phyloP scores from a whole-genome alignment of 2,329 filamentous ascomycete genomes.

The Beauveria asiatica region DNA sequence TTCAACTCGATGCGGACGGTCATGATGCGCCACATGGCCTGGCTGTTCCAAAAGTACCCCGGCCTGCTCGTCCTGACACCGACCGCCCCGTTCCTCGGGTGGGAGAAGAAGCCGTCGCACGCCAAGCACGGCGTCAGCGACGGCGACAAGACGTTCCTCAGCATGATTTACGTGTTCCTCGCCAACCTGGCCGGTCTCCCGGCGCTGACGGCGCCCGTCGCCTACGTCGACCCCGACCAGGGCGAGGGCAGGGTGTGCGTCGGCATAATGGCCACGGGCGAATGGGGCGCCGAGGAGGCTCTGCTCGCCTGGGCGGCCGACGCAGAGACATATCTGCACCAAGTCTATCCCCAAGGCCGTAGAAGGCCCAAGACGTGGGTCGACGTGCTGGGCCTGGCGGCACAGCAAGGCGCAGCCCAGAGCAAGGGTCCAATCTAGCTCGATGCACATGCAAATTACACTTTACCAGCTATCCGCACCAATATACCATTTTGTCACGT shows the following conservation, averaged over 20 bases:
- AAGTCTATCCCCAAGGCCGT: slow-evolving; percentile 38
- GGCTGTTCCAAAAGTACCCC: slow-evolving; percentile 61
- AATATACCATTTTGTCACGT: not conserved
- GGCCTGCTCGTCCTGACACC: slow-evolving; percentile 73
- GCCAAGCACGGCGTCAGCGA: slow-evolving; percentile 66
- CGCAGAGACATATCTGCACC: slow-evolving; percentile 46
- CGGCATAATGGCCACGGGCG: slow-evolving; percentile 54
- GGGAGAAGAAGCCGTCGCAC: slow-evolving; percentile 53
- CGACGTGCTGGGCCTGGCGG: slow-evolving; percentile 37
- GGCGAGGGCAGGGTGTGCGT: slow-evolving; percentile 53
- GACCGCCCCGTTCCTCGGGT: slow-evolving; percentile 67
- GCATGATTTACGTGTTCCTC: slow-evolving; percentile 80
- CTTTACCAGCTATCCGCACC: not conserved
- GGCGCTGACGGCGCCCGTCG: slow-evolving; percentile 64
- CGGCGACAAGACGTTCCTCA: slow-evolving; percentile 61
- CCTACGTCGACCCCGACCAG: slow-evolving; percentile 53
- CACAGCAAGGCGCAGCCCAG: not conserved
- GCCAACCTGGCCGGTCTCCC: slow-evolving; percentile 78
- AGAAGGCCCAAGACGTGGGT: slow-evolving; percentile 46
- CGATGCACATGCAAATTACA: not conserved
- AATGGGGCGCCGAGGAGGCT: slow-evolving; percentile 59
- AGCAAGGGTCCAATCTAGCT: not conserved
- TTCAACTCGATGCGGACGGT: slow-evolving; percentile 65
- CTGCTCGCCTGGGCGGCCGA: slow-evolving; percentile 52
- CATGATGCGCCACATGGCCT: slow-evolving; percentile 69